Conservation (phyloP, 768 basidiomycete genomes). For the Leucogyrophana mollusca region DNA sequence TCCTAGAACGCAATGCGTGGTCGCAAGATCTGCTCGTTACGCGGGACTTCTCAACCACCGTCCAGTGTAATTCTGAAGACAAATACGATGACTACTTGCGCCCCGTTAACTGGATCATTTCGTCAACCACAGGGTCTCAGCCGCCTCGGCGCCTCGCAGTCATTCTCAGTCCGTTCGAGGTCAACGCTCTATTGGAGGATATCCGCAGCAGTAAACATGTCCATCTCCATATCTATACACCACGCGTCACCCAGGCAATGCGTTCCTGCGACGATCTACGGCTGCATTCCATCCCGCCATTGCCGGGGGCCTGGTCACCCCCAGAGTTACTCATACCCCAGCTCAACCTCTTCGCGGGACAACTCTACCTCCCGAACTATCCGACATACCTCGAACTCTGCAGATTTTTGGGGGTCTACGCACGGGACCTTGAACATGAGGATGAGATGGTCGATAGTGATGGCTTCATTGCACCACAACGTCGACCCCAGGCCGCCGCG, state of each 20-base stretch:
- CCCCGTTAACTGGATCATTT: slow-evolving; percentile 45
- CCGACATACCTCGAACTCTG: slow-evolving; percentile 34
- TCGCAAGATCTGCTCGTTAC: slow-evolving; percentile 8
- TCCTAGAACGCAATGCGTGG: slow-evolving; percentile 2
- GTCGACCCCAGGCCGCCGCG: not conserved
- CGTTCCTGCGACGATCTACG: slow-evolving; percentile 33
- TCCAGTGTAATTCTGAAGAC: not conserved
- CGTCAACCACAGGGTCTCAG: slow-evolving; percentile 29
- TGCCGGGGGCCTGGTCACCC: slow-evolving; percentile 15
- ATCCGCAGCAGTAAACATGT: slow-evolving; percentile 33
- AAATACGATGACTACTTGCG: slow-evolving; percentile 27
- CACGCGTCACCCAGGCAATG: slow-evolving; percentile 33
- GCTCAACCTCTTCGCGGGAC: slow-evolving; percentile 44
- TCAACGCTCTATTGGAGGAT: slow-evolving; percentile 33
- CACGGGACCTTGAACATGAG: slow-evolving; percentile 43
- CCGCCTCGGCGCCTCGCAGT: slow-evolving; percentile 31
- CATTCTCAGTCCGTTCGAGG: slow-evolving; percentile 41
- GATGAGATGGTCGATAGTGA: slow-evolving; percentile 35
- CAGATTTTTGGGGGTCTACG: slow-evolving; percentile 34
- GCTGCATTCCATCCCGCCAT: slow-evolving; percentile 19
- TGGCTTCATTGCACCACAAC: slow-evolving; percentile 18
- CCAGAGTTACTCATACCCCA: slow-evolving; percentile 22
- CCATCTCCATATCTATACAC: slow-evolving; percentile 41
- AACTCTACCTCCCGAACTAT: slow-evolving; percentile 38
- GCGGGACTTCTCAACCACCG: slow-evolving; percentile 5